These are phyloP conservation scores for Choiromyces venosus DNA, from an alignment of 495 filamentous ascomycete species.

Conservation along the genomic window DNA sequence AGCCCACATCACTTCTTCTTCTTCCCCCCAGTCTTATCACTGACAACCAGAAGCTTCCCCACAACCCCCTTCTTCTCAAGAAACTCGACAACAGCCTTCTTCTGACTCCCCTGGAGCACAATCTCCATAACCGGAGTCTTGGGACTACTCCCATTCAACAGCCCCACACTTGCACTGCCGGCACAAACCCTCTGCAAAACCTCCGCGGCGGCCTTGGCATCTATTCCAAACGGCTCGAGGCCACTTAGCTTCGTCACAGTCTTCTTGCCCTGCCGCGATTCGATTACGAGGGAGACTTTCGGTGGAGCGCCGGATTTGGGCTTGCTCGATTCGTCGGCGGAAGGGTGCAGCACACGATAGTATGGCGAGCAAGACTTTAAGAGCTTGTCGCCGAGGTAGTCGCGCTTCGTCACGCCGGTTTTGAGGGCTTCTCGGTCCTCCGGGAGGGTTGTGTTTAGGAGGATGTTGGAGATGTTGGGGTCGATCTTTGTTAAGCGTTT, in stretches of 20 bases:
- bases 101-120: conserved; percentile 64
- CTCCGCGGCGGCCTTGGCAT: conserved; percentile 58
- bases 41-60: conserved; percentile 55
- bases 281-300: conserved; percentile 55
- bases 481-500: conserved; percentile 60
- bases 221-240: conserved; percentile 59
- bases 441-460: conserved; percentile 51
- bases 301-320: conserved; percentile 58
- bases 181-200: conserved; percentile 68
- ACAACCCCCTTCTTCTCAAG: conserved; percentile 57
- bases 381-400: conserved; percentile 58
- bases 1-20: conserved; percentile 44
- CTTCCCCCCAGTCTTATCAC: conserved; percentile 69
- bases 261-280: conserved; percentile 65
- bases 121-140: conserved; percentile 65
- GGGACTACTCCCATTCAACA: conserved; percentile 55
- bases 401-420: conserved; percentile 57
- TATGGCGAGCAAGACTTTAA: conserved; percentile 51
- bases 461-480: conserved; percentile 57
- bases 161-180: conserved; percentile 61
- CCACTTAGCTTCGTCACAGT: conserved; percentile 60
- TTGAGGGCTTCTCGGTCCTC: conserved; percentile 56
- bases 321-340: conserved; percentile 48
- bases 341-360: conserved; percentile 55
- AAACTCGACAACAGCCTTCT: conserved; percentile 55